phyloP scores from a whole-genome alignment of 495 filamentous ascomycete genomes.

The Tetracladium setigerum region DNA sequence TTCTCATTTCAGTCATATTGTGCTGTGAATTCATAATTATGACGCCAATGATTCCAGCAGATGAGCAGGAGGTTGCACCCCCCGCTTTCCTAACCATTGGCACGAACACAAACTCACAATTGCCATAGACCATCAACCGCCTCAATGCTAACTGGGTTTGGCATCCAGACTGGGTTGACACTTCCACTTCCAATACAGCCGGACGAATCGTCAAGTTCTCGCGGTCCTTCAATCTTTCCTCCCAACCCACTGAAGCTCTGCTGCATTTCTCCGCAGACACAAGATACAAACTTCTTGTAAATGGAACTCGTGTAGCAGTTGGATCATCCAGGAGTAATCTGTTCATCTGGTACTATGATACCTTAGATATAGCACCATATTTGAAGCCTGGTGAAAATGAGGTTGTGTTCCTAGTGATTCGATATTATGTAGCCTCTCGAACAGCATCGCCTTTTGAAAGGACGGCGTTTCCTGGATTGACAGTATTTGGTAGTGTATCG shows the following conservation, averaged over 20 bases:
- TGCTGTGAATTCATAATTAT: too few relatives aligned
- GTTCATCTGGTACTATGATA: conserved; percentile 34
- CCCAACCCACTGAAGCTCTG: background rate
- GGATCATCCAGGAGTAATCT: conserved; percentile 29
- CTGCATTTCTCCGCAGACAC: conserved; percentile 35
- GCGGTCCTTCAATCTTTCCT: conserved; percentile 17
- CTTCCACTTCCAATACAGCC: conserved; percentile 22
- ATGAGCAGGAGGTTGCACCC: too few relatives aligned
- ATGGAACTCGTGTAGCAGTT: conserved; percentile 27
- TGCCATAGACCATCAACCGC: conserved; percentile 27
- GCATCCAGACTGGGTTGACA: conserved; percentile 29
- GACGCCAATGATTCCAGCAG: too few relatives aligned
- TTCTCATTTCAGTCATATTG: too few relatives aligned
- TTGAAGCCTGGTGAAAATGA: conserved; percentile 25
- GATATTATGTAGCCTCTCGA: conserved; percentile 25
- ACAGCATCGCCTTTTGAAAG: conserved; percentile 31
- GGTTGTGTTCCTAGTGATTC: conserved; percentile 24
- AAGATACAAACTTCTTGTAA: conserved; percentile 31
- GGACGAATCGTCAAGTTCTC: conserved; percentile 27
- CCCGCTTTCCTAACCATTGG: too few relatives aligned
- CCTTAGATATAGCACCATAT: conserved; percentile 28
- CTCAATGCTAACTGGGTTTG: conserved; percentile 34
- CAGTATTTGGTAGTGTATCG: conserved; percentile 23
- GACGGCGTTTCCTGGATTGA: conserved; percentile 28
- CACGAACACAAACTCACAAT: too few relatives aligned